Conservation (phyloP, 352 stramenopile species). For the Thalassiosira hispida region DNA sequence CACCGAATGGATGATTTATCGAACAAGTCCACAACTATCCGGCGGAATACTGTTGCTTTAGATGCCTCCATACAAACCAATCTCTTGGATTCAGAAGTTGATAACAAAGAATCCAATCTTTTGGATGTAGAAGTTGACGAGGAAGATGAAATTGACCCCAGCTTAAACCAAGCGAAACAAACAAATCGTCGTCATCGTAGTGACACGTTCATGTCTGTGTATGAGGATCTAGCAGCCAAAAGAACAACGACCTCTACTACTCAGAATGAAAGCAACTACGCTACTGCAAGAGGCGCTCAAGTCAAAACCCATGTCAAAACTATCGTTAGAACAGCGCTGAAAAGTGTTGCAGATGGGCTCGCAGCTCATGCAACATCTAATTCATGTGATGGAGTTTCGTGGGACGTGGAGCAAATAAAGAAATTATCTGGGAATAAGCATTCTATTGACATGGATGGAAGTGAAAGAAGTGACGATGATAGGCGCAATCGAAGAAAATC, state of each 20-base stretch:
- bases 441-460: constrained; percentile 7
- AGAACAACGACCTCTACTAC: background rate
- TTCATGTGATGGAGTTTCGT: constrained; percentile 29
- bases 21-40: constrained; percentile 11
- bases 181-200: constrained; percentile 13
- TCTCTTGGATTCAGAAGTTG: background rate
- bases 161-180: background rate
- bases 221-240: constrained; percentile 22
- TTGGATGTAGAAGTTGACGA: background rate
- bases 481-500: constrained; percentile 28
- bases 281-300: background rate
- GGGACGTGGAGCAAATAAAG: constrained; percentile 10
- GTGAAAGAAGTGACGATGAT: background rate
- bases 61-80: constrained; percentile 17
- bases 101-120: constrained; percentile 10
- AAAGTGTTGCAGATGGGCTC: constrained; percentile 24
- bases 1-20: background rate
- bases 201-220: constrained; percentile 26
- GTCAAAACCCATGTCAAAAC: background rate
- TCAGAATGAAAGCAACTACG: background rate
- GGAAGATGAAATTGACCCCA: background rate
- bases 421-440: constrained; percentile 36
- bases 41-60: background rate
- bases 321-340: constrained; percentile 32
- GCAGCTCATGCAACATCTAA: constrained; percentile 18